Evolutionary conservation across 2,329 filamentous ascomycete species (phyloP), one percentile per base, ranked within the genome.

Genomic region (Byssothecium circinans): DNA sequence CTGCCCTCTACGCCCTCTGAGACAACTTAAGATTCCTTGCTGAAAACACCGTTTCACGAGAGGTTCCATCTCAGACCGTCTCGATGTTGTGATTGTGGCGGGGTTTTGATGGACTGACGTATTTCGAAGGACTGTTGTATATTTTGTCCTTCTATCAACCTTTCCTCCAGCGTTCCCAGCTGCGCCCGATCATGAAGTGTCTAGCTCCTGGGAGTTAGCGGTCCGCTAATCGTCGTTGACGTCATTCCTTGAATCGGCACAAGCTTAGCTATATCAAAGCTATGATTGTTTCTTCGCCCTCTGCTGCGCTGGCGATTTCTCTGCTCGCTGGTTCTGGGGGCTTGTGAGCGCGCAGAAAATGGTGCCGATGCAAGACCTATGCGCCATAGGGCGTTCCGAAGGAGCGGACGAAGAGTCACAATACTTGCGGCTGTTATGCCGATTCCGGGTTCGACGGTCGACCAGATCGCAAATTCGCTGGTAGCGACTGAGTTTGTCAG

Each of bases 331-430:
- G 4, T 7, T 4, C 29, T 15, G 8, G 36, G n/a, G 4, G 14
- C 15, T 22, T 18, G 2, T 3, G 2, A 12, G n/a, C 43, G 52
- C 15, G 43, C 14, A 10, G 55, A 54, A 5, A 40, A 35, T 4
- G 64, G 59, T 12, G 53, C 46, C 17, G 58, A 47, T 23, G 49
- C 49, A 2, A 63, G 47, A 3, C 61, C 58, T 8, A 65, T 41
- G 6, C 50, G 54, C 54, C 50, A 58, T 8, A 67, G 33, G 14
- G 58, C 46, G 29, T 46, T 49, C 22, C 67, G 74, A 36, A 80
- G 68, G 0, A 81, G 68, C 1, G 78, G 78, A 2, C 76, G 74
- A 2, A 79, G 68, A 1, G 76, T 78, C 6, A 76, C 76, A 8
- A 79, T 69, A 52, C 72, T 75, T 15, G 72, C 75, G 10, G 78